Base-by-base conservation (phyloP, 257 asterid genomes). In the Capsicum baccatum region DNA sequence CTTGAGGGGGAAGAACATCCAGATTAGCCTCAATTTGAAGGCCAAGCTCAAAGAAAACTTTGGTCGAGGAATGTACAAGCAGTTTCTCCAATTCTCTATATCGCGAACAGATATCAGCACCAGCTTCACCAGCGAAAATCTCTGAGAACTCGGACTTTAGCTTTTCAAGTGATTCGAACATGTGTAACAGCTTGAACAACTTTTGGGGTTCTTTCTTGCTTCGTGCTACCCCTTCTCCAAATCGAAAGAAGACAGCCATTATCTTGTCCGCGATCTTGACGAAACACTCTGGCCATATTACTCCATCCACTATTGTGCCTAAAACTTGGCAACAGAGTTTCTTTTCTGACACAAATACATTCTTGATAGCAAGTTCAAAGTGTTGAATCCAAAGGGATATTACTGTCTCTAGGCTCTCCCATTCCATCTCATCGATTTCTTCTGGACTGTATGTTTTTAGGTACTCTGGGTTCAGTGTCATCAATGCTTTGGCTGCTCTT, bases 161-260 rank as follows among this genome's bases (percentile, higher is more conserved):
- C 16, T 79, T 90, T 47, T 92, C 94, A 9, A 95, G 84, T 0
- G 96, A 91, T 3, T 88, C 91, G 33, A 91, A 91, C 97, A 92
- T 93, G 86, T 95, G 97, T n/a, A 95, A 70, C 9, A 95, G 98
- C 90, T 92, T 95, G 89, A 95, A 95, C 19, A 95, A 88, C 88
- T 95, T 95, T 86, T 95, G 97, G 17, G 98, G 95, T 52, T 92
- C 97, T 83, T 92, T 95, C 16, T 85, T 90, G 88, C 98, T 91
- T 79, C 97, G 82, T 5, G 98, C 94, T 2, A 93, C 93, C 47
- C 97, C 98, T 83, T 95, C 98, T 0, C 96, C 98, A 33, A 95
- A 95, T n/a, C 97, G 87, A 79, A 95, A 95, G 88, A 95, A 95
- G 83, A 95, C 98, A 1, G 97, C 98, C 97, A 92, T 93, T 90